A percentile compares a stretch with the other conserved stretches of the same genome.
Conservation (phyloP, 1,284 basidiomycete species). For the Trichosporon sp. region DNA sequence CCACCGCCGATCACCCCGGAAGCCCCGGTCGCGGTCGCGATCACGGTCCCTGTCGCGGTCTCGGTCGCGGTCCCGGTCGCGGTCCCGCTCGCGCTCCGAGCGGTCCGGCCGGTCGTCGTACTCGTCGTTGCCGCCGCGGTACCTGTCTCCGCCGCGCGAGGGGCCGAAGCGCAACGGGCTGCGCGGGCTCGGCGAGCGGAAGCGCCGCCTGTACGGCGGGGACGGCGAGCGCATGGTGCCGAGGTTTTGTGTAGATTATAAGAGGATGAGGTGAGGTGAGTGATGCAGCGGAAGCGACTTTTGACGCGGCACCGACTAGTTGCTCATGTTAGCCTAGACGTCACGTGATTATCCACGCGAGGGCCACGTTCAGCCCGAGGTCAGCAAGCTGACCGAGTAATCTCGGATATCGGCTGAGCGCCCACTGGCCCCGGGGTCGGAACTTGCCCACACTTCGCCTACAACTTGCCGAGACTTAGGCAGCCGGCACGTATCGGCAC, state of each 20-base stretch:
- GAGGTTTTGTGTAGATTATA: not conserved
- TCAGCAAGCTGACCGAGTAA: not conserved
- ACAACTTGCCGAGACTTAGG: not conserved
- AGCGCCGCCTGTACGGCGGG: constrained; percentile 24
- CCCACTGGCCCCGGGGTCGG: not conserved
- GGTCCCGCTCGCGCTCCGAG: not conserved
- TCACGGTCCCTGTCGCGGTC: constrained; percentile 17
- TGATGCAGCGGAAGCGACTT: not conserved
- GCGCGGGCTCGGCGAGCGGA: constrained; percentile 31
- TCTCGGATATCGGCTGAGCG: not conserved
- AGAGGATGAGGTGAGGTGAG: not conserved
- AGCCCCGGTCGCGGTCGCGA: constrained; percentile 2
- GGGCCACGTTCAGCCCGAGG: not conserved
- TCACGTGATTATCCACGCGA: not conserved
- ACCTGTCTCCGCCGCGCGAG: constrained; percentile 16
- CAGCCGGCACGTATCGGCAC: not conserved
- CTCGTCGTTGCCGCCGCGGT: constrained; percentile 18
- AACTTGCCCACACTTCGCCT: constrained; percentile 3
- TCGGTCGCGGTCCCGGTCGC: constrained; percentile 3
- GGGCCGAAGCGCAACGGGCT: constrained; percentile 5
- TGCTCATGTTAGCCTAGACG: not conserved
- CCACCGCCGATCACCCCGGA: not conserved
- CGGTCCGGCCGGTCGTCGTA: constrained; percentile 5
- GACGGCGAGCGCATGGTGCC: constrained; percentile 38
- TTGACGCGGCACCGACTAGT: too few species aligned